phyloP scores from a whole-genome alignment of 2,329 filamentous ascomycete species.

The Alternaria sp. region DNA sequence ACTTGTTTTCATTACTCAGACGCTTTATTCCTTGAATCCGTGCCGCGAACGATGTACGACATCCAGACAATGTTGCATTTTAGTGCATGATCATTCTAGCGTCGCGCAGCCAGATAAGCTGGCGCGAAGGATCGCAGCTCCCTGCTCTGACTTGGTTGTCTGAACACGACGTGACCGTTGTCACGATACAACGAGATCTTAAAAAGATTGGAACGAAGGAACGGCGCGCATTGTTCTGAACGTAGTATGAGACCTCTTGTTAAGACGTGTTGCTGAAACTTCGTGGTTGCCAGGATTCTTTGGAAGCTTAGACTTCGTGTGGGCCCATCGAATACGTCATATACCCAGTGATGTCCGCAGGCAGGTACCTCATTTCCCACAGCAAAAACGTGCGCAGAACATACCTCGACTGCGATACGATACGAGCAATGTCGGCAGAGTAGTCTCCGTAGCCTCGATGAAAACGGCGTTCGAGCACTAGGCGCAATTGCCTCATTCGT shows the following conservation, averaged over 20 bases:
- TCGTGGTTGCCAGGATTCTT: rapidly evolving
- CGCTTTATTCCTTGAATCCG: too few relatives aligned
- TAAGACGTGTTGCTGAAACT: background rate
- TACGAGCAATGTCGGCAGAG: conserved; percentile 1
- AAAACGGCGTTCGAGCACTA: conserved; percentile 8
- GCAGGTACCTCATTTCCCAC: background rate
- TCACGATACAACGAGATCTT: background rate
- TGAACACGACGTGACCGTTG: background rate
- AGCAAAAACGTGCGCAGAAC: background rate
- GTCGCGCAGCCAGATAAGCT: too few relatives aligned
- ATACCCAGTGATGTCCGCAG: background rate
- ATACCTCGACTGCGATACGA: too few relatives aligned
- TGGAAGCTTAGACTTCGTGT: background rate
- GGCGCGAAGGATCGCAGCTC: background rate
- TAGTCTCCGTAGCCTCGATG: conserved; percentile 6
- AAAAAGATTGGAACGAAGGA: background rate
- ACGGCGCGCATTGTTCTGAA: background rate
- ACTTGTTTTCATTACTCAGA: background rate
- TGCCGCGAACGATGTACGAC: background rate
- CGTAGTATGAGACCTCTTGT: background rate
- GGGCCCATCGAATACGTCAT: background rate
- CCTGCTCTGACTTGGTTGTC: background rate
- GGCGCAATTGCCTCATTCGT: conserved; percentile 14
- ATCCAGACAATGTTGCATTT: background rate
- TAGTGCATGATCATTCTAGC: background rate